These are phyloP conservation scores for Lachancea thermotolerans DNA, from an alignment of 805 yeast genomes.

Conservation along the genomic window DNA sequence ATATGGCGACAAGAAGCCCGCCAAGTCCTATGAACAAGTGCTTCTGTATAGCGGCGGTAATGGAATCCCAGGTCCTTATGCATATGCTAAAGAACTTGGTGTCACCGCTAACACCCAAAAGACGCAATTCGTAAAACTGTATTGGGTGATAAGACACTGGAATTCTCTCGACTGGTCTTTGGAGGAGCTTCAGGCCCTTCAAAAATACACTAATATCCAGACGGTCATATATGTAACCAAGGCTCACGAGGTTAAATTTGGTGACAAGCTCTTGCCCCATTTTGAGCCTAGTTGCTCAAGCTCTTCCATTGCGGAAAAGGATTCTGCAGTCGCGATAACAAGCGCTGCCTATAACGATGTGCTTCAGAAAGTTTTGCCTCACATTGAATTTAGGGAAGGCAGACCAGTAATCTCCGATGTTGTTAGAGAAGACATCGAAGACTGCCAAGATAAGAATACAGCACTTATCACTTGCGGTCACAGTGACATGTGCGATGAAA, in stretches of 20 bases:
- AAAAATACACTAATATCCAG: conserved; percentile 15
- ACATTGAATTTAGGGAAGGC: conserved; percentile 37
- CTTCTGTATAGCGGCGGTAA: conserved; percentile 42
- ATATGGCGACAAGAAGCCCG: conserved; percentile 40
- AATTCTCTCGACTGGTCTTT: conserved; percentile 15
- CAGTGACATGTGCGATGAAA: conserved; percentile 45
- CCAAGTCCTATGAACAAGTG: conserved; percentile 35
- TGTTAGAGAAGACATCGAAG: conserved; percentile 34
- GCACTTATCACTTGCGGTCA: conserved; percentile 54
- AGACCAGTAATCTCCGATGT: conserved; percentile 40
- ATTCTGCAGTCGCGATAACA: conserved; percentile 5
- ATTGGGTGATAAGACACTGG: conserved; percentile 17
- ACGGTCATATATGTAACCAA: conserved; percentile 55
- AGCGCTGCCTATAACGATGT: background rate
- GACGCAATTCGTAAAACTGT: conserved; percentile 8
- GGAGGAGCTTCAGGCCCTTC: conserved; percentile 12
- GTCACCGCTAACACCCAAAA: conserved; percentile 5
- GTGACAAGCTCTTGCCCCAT: conserved; percentile 7
- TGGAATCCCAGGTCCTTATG: conserved; percentile 40
- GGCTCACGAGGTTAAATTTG: conserved; percentile 15
- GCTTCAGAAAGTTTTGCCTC: conserved; percentile 25
- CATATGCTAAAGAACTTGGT: conserved; percentile 10
- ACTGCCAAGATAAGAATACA: conserved; percentile 32
- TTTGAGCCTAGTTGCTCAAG: background rate
- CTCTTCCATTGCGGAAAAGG: conserved; percentile 7